phyloP scores from a whole-genome alignment of 805 yeast genomes.

The Komagataella pseudopastoris region DNA sequence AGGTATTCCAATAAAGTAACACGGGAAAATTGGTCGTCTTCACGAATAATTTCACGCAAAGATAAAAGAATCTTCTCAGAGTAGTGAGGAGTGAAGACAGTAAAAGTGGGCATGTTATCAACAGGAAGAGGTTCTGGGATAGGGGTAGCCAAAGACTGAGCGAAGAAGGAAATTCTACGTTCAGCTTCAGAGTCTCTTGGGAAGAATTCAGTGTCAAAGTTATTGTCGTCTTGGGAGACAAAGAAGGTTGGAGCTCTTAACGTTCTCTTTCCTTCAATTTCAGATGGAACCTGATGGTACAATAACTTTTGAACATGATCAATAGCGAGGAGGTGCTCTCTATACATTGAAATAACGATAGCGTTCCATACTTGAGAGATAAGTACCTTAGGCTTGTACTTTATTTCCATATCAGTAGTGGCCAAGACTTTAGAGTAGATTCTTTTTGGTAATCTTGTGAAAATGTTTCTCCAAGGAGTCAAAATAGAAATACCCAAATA shows the following conservation, averaged over 20 bases:
- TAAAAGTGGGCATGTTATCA: conserved; percentile 98
- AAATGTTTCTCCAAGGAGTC: conserved; percentile 99
- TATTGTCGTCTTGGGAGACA: conserved; percentile 92
- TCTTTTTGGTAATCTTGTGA: conserved; percentile 97
- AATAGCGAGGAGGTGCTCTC: conserved; percentile 95
- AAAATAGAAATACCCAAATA: conserved; percentile 97
- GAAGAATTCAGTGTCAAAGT: conserved; percentile 93
- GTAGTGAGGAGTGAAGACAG: conserved; percentile 93
- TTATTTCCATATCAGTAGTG: conserved; percentile 97
- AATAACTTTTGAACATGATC: conserved; percentile 96
- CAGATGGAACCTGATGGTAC: conserved; percentile 97
- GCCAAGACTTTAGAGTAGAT: conserved; percentile 95
- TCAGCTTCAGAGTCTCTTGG: conserved; percentile 97
- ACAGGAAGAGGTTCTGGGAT: conserved; percentile 98
- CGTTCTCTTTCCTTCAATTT: conserved; percentile 96
- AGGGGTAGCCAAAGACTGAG: conserved; percentile 97
- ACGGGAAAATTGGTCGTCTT: conserved; percentile 93
- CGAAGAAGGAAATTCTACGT: conserved; percentile 98
- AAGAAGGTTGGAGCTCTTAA: conserved; percentile 98
- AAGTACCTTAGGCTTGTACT: conserved; percentile 95
- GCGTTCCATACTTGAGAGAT: conserved; percentile 99
- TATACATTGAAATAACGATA: conserved; percentile 96
- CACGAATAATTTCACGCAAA: conserved; percentile 91
- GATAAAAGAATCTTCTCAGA: conserved; percentile 87
- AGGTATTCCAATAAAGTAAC: conserved; percentile 88